Evolutionary conservation across 345 rosid species (phyloP).

Genomic region (Brassica carinata): DNA sequence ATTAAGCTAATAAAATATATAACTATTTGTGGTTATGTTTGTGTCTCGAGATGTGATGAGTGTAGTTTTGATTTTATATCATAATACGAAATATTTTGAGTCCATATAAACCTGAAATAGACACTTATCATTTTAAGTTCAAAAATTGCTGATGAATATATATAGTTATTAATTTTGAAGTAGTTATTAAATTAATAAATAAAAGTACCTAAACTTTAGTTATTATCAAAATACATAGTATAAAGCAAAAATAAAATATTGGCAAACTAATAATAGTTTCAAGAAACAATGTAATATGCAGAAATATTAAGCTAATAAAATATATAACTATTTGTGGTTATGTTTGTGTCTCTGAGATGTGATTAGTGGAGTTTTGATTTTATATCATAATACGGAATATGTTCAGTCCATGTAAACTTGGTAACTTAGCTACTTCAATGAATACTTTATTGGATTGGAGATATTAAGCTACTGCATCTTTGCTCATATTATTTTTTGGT

Average conservation of each 20-base stretch:
- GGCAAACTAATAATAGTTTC: too few species aligned
- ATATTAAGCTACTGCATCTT: not conserved
- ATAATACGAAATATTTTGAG: slow-evolving; percentile 1
- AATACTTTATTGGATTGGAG: not conserved
- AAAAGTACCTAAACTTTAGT: too few species aligned
- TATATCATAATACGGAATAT: not conserved
- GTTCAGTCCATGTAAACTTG: not conserved
- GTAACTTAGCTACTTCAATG: too few species aligned
- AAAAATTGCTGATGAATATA: too few species aligned
- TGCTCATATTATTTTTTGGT: too few species aligned
- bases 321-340: slow-evolving; percentile 9
- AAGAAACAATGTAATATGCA: too few species aligned
- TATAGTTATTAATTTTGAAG: too few species aligned
- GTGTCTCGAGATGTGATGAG: slow-evolving; percentile 16
- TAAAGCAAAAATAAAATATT: too few species aligned
- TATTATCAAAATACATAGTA: too few species aligned
- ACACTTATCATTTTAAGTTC: not conserved
- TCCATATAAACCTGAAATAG: not conserved
- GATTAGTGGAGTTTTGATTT: slow-evolving; percentile 6
- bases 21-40: slow-evolving; percentile 20
- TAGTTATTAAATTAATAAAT: too few species aligned
- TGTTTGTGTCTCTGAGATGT: slow-evolving; percentile 19
- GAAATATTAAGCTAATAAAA: too few species aligned
- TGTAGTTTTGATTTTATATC: not conserved
- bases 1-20: not conserved